Percentiles rank a stretch among this genome's conserved stretches.
Evolutionary conservation across 768 basidiomycete genomes (phyloP).

Genomic region (Trametes punicea): DNA sequence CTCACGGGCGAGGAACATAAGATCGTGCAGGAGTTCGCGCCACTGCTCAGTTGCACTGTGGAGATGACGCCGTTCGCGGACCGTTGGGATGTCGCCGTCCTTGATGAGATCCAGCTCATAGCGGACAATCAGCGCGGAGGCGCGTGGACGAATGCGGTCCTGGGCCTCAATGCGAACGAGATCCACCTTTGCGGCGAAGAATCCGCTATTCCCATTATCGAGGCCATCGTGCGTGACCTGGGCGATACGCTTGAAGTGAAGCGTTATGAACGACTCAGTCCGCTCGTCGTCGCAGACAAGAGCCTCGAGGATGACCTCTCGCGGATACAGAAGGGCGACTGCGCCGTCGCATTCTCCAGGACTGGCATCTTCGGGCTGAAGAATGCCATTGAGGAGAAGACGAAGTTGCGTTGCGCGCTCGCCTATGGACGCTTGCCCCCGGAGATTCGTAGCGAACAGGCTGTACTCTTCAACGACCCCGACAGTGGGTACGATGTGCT

Average conservation of each 20-base stretch:
- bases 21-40: slow-evolving; percentile 54
- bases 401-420: slow-evolving; percentile 81
- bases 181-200: slow-evolving; percentile 96
- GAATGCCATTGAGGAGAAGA: slow-evolving; percentile 61
- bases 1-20: slow-evolving; percentile 89
- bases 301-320: slow-evolving; percentile 60
- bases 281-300: slow-evolving; percentile 64
- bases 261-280: slow-evolving; percentile 85
- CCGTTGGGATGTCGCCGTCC: slow-evolving; percentile 74
- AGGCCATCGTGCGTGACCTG: slow-evolving; percentile 61
- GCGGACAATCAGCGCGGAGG: slow-evolving; percentile 72
- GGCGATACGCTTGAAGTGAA: slow-evolving; percentile 82
- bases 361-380: slow-evolving; percentile 75
- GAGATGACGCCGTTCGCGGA: slow-evolving; percentile 69
- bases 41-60: slow-evolving; percentile 80
- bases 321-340: slow-evolving; percentile 77
- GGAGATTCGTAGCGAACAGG: slow-evolving; percentile 89
- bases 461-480: slow-evolving; percentile 85
- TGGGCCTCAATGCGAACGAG: slow-evolving; percentile 74
- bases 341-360: slow-evolving; percentile 84
- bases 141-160: slow-evolving; percentile 79
- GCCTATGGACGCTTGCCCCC: slow-evolving; percentile 92
- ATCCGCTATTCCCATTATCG: slow-evolving; percentile 79
- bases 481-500: slow-evolving; percentile 84
- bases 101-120: slow-evolving; percentile 98